Percentiles rank a stretch among this genome's conserved stretches.
Evolutionary conservation across 164 flowering plant genomes (phyloP).

Genomic region (Magnolia officinalis): DNA sequence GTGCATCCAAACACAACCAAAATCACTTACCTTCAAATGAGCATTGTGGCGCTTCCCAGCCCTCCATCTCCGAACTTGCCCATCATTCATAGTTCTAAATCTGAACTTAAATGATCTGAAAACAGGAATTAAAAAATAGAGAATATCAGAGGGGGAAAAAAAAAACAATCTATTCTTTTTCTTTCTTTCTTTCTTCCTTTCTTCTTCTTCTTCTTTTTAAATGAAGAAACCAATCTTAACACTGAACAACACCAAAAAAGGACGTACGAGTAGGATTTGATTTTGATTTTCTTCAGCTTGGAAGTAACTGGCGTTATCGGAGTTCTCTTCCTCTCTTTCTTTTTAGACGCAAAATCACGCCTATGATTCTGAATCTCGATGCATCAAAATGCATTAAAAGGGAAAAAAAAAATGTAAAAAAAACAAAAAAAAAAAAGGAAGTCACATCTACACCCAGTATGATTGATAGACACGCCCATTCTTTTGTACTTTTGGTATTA

Average conservation of each 20-base stretch:
- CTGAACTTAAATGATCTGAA: conserved; percentile 71
- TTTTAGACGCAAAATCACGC: conserved; percentile 65
- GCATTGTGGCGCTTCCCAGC: conserved; percentile 95
- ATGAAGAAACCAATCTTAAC: background rate
- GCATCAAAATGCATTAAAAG: background rate
- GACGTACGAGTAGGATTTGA: conserved; percentile 83
- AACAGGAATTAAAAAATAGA: background rate
- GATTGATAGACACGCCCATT: background rate
- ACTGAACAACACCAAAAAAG: background rate
- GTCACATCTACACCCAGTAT: background rate
- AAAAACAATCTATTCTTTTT: background rate
- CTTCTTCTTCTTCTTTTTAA: background rate
- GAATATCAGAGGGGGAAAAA: background rate
- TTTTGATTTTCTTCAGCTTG: conserved; percentile 76
- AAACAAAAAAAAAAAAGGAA: background rate
- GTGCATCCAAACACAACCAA: background rate
- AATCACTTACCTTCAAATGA: conserved; percentile 62
- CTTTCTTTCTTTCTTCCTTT: no score
- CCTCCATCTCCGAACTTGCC: conserved; percentile 83
- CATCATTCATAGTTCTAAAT: conserved; percentile 76
- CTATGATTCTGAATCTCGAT: conserved; percentile 43
- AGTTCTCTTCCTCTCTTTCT: conserved; percentile 65
- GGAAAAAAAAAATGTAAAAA: no score
- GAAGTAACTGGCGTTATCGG: conserved; percentile 65
- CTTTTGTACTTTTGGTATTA: background rate